Base-by-base conservation (phyloP, 1,139 yeast genomes). In the Geotrichum macrosporum region DNA sequence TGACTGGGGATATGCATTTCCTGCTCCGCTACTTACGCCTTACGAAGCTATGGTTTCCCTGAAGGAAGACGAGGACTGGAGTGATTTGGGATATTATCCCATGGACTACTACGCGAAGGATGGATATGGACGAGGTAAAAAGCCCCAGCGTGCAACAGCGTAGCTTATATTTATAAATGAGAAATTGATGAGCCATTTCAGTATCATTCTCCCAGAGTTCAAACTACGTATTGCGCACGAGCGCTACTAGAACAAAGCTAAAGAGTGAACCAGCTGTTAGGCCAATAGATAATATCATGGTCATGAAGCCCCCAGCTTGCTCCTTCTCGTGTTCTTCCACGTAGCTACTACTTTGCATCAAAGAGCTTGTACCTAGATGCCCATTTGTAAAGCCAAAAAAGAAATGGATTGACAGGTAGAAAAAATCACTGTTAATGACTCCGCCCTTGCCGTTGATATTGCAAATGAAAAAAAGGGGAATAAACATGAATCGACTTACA, bases 1-100 rank as follows among this genome's bases (percentile, higher is more conserved):
- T 37, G 99, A 92, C 64, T 92, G 99, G 99, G 99, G 99, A 1
- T 92, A 94, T 63, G 98, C 98, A 0, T 92, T 92, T 62, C 80
- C 81, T 50, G 85, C 84, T 61, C 99, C 99, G 0, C 70, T 92
- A 39, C 68, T 92, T 49, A 89, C 98, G 0, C 98, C 99, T 0
- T 92, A 94, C 63, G 99, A 92, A 61, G 89, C 96, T 0, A 88
- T 86, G 88, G 95, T 89, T 3, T 76, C 88, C 74, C 66, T 92
- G 58, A 83, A 78, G 8, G 73, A 80, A 46, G 96, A 88, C 59
- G 69, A 71, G 35, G 77, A 75, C 68, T 87, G 95, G 79, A 71
- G 67, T 36, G 75, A 75, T 21, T 71, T 72, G 3, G 60, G 58
- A 20, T 79, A 75, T 49, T 92, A 92, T 63, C 97, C 97, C 5